These are phyloP conservation scores for Sanchytrium tribonematis DNA, from an alignment of 371 early-diverging fungal genomes.

Conservation along the genomic window DNA sequence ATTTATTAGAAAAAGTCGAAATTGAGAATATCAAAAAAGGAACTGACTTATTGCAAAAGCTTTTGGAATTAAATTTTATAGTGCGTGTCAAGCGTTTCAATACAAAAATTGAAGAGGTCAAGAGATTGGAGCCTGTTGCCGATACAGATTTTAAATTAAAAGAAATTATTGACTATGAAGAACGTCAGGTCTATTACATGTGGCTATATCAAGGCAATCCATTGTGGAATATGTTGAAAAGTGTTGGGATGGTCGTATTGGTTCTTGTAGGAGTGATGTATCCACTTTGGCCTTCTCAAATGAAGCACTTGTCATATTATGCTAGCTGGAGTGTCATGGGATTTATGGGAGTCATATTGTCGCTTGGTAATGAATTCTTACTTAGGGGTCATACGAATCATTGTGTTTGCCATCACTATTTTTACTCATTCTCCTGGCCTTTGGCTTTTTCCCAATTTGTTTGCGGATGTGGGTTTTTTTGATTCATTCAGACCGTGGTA, in stretches of 20 bases:
- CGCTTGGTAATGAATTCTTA: too few relatives aligned
- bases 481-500: constrained; percentile 91
- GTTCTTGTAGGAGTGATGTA: constrained; percentile 81
- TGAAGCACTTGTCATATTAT: constrained; percentile 62
- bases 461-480: constrained; percentile 88
- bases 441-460: constrained; percentile 98
- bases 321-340: constrained; percentile 37
- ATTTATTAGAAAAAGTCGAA: too few relatives aligned
- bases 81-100: too few relatives aligned
- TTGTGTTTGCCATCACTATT: constrained; percentile 54
- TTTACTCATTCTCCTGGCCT: constrained; percentile 52
- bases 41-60: too few relatives aligned
- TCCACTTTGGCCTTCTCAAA: constrained; percentile 85
- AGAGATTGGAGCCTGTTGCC: too few relatives aligned
- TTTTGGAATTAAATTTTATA: too few relatives aligned
- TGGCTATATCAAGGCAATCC: constrained; percentile 85
- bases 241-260: constrained; percentile 36
- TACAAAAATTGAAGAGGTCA: too few relatives aligned
- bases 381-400: constrained; percentile 64
- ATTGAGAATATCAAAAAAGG: too few relatives aligned
- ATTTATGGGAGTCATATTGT: constrained; percentile 66
- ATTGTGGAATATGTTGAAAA: constrained; percentile 37
- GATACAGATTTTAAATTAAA: too few relatives aligned
- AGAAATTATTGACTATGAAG: too few relatives aligned
- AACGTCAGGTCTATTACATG: constrained; percentile 67